phyloP scores from a whole-genome alignment of 106 monocot genomes.

The Dioscorea zingiberensis region DNA sequence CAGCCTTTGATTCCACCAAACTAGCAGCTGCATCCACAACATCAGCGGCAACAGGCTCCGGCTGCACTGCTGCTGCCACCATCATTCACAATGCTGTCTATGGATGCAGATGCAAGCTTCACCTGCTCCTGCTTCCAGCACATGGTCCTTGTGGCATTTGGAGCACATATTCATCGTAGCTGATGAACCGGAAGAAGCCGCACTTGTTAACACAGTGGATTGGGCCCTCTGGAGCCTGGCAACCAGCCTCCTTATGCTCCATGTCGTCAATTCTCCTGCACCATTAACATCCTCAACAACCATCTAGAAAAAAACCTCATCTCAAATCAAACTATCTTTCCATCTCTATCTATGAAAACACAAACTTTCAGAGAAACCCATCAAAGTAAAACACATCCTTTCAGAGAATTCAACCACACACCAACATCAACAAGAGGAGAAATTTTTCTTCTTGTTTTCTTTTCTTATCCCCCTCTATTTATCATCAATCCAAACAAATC shows the following conservation, averaged over 20 bases:
- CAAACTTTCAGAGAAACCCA: too few species aligned
- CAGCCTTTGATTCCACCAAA: constrained; percentile 18
- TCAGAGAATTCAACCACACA: background rate
- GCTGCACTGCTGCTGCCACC: constrained; percentile 11
- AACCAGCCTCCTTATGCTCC: constrained; percentile 29
- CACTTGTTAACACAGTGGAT: constrained; percentile 63
- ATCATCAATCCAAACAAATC: too few species aligned
- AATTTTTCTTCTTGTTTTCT: too few species aligned
- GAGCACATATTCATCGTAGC: constrained; percentile 64
- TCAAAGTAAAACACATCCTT: background rate
- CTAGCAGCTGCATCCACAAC: background rate
- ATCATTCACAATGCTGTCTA: constrained; percentile 25
- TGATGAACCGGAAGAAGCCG: constrained; percentile 50
- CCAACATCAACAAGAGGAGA: too few species aligned
- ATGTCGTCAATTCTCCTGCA: constrained; percentile 8
- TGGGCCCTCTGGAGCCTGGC: constrained; percentile 40
- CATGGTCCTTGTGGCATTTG: constrained; percentile 51
- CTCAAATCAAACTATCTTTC: too few species aligned
- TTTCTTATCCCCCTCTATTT: too few species aligned
- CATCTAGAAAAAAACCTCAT: too few species aligned
- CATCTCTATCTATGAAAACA: too few species aligned
- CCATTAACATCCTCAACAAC: background rate
- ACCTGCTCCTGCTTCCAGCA: constrained; percentile 31
- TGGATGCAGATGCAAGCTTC: constrained; percentile 32
- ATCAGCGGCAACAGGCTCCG: background rate